Evolutionary conservation across 306 rosid genomes (phyloP).

Genomic region (Cicer judaicum): DNA sequence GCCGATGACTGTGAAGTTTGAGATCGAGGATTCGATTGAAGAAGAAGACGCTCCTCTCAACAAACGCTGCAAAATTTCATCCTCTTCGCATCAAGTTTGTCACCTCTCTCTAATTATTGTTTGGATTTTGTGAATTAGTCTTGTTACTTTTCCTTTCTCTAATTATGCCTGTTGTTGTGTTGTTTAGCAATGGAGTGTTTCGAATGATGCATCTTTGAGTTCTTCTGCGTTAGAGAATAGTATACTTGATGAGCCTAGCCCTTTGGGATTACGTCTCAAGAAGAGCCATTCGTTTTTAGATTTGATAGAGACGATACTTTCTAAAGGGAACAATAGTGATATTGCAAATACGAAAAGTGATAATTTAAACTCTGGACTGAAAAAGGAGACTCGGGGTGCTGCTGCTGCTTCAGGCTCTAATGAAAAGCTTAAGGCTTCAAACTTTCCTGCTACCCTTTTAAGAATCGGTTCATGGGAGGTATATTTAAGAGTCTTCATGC

Average conservation of each 20-base stretch:
- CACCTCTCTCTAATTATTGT: background rate
- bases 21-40: conserved; percentile 75
- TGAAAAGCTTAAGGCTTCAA: conserved; percentile 82
- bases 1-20: conserved; percentile 60
- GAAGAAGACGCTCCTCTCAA: conserved; percentile 63
- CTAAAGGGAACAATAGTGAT: conserved; percentile 52
- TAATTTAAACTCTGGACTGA: conserved; percentile 43
- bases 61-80: conserved; percentile 60
- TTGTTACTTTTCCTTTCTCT: background rate
- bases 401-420: conserved; percentile 37
- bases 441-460: conserved; percentile 76
- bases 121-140: background rate
- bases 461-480: conserved; percentile 94
- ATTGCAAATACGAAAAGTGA: conserved; percentile 39
- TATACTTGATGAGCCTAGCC: conserved; percentile 94
- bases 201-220: conserved; percentile 40
- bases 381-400: conserved; percentile 51
- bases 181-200: conserved; percentile 48
- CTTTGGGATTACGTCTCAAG: conserved; percentile 78
- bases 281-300: conserved; percentile 88
- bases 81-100: background rate
- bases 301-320: conserved; percentile 83
- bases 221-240: conserved; percentile 53
- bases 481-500: background rate
- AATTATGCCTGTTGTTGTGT: background rate